phyloP scores from a whole-genome alignment of 768 basidiomycete genomes.

The Suillus variegatus region DNA sequence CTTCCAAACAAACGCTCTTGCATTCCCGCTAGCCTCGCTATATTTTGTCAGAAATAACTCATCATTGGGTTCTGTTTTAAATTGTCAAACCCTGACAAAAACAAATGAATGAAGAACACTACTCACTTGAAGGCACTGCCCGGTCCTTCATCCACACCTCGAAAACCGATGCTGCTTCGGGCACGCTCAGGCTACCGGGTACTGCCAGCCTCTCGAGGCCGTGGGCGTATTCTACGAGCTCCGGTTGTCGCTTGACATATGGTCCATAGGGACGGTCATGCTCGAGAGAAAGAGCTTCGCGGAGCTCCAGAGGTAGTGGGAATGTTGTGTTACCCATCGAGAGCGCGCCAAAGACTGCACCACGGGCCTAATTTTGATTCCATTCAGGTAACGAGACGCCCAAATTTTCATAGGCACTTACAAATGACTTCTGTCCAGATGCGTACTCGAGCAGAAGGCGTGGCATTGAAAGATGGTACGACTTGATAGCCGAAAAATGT shows the following conservation, averaged over 20 bases:
- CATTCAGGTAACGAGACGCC: background rate
- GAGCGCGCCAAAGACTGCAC: constrained; percentile 72
- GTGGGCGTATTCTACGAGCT: constrained; percentile 51
- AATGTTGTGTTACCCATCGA: constrained; percentile 61
- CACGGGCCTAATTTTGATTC: constrained; percentile 49
- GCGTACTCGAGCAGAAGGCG: constrained; percentile 77
- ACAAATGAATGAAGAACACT: background rate
- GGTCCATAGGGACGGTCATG: constrained; percentile 46
- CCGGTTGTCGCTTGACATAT: constrained; percentile 55
- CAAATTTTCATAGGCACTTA: constrained; percentile 37
- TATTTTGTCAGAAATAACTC: constrained; percentile 80
- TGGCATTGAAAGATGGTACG: constrained; percentile 80
- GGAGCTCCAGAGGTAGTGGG: constrained; percentile 61
- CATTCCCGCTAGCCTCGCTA: constrained; percentile 75
- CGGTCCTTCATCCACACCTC: constrained; percentile 73
- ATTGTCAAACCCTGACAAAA: background rate
- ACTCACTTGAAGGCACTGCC: constrained; percentile 53
- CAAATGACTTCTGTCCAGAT: constrained; percentile 67
- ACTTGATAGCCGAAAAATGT: constrained; percentile 63
- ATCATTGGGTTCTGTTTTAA: constrained; percentile 47
- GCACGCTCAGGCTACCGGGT: constrained; percentile 58
- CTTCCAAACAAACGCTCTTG: constrained; percentile 75
- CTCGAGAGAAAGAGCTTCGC: constrained; percentile 55
- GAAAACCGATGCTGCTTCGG: constrained; percentile 75
- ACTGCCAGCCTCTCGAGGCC: constrained; percentile 53